Base-by-base conservation (phyloP, 2,329 filamentous ascomycete species). In the Aspergillaceae sp. region DNA sequence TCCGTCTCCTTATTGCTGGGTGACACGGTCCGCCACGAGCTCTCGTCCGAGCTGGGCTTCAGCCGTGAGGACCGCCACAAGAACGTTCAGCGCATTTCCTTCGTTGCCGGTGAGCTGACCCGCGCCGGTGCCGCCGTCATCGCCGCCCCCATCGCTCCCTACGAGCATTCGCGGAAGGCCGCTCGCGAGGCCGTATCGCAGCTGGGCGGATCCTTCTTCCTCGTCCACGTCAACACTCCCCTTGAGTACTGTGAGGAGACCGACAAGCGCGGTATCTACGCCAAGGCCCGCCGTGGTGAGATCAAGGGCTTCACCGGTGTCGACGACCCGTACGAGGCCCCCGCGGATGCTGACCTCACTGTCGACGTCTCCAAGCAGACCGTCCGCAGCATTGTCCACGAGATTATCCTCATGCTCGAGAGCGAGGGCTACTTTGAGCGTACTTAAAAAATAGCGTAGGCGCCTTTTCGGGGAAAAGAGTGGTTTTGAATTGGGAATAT, bases 251-350 rank as follows among this genome's bases (percentile, higher is more conserved):
- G 84, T 65, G 92, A 98, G 79, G 87, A 87, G 80, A 96, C 88
- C 29, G 92, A 98, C 71, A 90, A 88, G 76, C 79, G 85, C 51
- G 92, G 92, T 49, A 83, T 95, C 63, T 98, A 97, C 71, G 78
- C 78, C 55, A 80, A 81, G 66, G 92, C 92, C 36, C 80, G 92
- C 52, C 78, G 76, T 19, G 92, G 92, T 48, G 86, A 95, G 74
- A 94, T 98, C 71, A 92, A 90, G 81, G 90, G 90, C 54, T 98
- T 98, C 79, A 98, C 92, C 5, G 92, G 92, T 61, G 89, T 98
- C 47, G 91, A 97, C 65, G 91, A 97, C 74, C 90, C 92, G 42
- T 98, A 98, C 65, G 92, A 98, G 82, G 65, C 70, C 26, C 92
- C 92, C 7, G 61, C 71, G 56, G 89, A 91, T 72, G 80, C 90